Base-by-base conservation (phyloP, 2,329 filamentous ascomycete genomes). In the Colletotrichum sidae region DNA sequence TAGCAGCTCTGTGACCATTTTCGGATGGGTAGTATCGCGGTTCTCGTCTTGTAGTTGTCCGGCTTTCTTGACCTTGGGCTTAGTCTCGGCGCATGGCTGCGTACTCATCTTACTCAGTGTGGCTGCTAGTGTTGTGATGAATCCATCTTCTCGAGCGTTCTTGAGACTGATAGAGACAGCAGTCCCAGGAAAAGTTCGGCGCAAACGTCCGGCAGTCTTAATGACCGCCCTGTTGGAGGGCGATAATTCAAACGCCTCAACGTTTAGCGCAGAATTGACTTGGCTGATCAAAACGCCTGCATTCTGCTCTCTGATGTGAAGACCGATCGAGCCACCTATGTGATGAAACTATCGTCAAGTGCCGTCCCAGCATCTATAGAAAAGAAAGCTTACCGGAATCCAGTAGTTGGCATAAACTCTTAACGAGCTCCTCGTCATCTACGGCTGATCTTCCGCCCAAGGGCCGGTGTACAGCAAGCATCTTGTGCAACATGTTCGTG, bases 1-100 rank as follows among this genome's bases (percentile, higher is more conserved):
- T 4, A 82, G 74, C 8, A 85, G 77, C 45, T 88, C 82, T 0
- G 84, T 88, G 0, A 89, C 78, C 11, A 88, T 74, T 2, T 72
- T 76, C 0, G 86, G 87, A 58, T 84, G 58, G 0, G 71, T 74
- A 0, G 84, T 84, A 15, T 89, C 84, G 3, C 84, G 78, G 0
- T 71, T 72, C 64, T 88, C 85, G 1, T 71, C 68, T 7, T 77
- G 70, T 0, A 65, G 4, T 1, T 73, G 49, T 0, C 72, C 55
- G 1, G 78, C 80, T 59, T 87, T 88, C 3, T 11, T 11, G 67
- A 74, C 64, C 5, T 52, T 69, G 0, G 66, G 57, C 1, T 66
- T 64, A 49, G 68, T 72, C 4, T 67, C 71, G 1, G 57, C 13
- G 0, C 68, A 68, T 0, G 15, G 7, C 33, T 79, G 75, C 2